These are phyloP conservation scores for Pholiota microspora DNA, from an alignment of 768 basidiomycete species.

Conservation along the genomic window DNA sequence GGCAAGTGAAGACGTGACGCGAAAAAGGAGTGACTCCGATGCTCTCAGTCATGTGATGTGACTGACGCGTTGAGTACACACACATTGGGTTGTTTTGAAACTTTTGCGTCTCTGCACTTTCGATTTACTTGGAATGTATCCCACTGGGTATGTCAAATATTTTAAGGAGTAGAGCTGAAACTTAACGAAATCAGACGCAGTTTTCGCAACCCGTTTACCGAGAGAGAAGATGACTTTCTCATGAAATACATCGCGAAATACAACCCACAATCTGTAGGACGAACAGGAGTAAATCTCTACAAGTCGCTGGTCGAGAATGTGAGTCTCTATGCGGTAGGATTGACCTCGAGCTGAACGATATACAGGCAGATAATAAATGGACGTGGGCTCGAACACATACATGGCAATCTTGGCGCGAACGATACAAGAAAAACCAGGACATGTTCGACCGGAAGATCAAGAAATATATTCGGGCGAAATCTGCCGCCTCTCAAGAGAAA, in stretches of 20 bases:
- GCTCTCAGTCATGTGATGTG: conserved; percentile 9
- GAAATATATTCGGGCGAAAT: conserved; percentile 11
- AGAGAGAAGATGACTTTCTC: conserved; percentile 16
- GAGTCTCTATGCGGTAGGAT: too few relatives aligned
- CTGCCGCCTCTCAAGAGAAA: conserved; percentile 6
- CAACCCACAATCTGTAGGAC: conserved; percentile 37
- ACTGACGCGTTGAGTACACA: neutral
- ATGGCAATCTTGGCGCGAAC: conserved; percentile 63
- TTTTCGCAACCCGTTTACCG: conserved; percentile 13
- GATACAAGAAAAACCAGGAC: conserved; percentile 46
- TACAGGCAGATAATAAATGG: conserved; percentile 33
- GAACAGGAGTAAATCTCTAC: conserved; percentile 47
- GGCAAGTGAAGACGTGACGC: too few relatives aligned
- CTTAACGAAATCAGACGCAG: neutral
- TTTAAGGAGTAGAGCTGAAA: neutral
- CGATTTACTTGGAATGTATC: too few relatives aligned
- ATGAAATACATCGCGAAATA: conserved; percentile 40
- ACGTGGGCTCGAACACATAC: conserved; percentile 51
- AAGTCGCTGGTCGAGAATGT: conserved; percentile 45
- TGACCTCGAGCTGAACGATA: neutral
- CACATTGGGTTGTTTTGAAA: neutral
- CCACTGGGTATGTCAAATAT: neutral
- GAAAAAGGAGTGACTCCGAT: too few relatives aligned
- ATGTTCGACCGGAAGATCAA: conserved; percentile 42
- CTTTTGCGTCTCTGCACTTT: too few relatives aligned